Percentiles rank a stretch among this genome's conserved stretches.
These are phyloP conservation scores for Candida silvatica DNA, from an alignment of 805 yeast genomes.

Conservation along the genomic window DNA sequence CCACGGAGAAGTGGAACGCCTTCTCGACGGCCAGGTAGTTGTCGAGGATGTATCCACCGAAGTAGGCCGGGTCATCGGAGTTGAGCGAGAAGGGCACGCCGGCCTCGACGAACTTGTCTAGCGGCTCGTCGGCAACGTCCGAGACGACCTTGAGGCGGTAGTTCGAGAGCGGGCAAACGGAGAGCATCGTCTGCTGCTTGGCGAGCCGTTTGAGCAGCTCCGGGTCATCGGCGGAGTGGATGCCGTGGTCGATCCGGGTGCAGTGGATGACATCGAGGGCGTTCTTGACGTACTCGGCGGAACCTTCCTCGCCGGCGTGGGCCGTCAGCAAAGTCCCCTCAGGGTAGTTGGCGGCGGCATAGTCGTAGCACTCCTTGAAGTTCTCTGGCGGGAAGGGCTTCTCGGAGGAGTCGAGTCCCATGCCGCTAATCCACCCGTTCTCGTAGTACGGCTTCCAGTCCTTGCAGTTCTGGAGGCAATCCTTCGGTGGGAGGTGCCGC, in stretches of 20 bases:
- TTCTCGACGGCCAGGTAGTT: slow-evolving; percentile 62
- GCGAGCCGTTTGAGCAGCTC: slow-evolving; percentile 52
- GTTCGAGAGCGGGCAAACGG: slow-evolving; percentile 75
- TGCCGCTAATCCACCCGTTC: slow-evolving; percentile 57
- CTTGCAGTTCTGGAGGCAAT: slow-evolving; percentile 50
- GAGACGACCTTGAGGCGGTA: slow-evolving; percentile 67
- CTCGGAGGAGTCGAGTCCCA: slow-evolving; percentile 80
- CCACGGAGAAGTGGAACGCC: slow-evolving; percentile 50
- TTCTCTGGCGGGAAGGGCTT: slow-evolving; percentile 68
- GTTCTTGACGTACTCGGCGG: slow-evolving; percentile 52
- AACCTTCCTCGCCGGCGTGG: slow-evolving; percentile 89
- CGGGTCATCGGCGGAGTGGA: slow-evolving; percentile 49
- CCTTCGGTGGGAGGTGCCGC: slow-evolving; percentile 60
- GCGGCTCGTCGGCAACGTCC: slow-evolving; percentile 60
- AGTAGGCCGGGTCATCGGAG: slow-evolving; percentile 76
- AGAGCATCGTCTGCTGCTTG: slow-evolving; percentile 43
- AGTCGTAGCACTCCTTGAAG: slow-evolving; percentile 53
- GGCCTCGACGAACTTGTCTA: slow-evolving; percentile 47
- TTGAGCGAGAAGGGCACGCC: slow-evolving; percentile 68
- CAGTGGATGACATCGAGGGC: slow-evolving; percentile 53
- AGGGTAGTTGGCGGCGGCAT: slow-evolving; percentile 39
- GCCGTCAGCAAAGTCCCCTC: slow-evolving; percentile 59
- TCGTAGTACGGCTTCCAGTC: slow-evolving; percentile 42
- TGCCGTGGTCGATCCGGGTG: slow-evolving; percentile 76
- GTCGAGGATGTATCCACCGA: slow-evolving; percentile 78